phyloP scores from a whole-genome alignment of 345 rosid genomes.

The Eucalyptus cladocalyx region DNA sequence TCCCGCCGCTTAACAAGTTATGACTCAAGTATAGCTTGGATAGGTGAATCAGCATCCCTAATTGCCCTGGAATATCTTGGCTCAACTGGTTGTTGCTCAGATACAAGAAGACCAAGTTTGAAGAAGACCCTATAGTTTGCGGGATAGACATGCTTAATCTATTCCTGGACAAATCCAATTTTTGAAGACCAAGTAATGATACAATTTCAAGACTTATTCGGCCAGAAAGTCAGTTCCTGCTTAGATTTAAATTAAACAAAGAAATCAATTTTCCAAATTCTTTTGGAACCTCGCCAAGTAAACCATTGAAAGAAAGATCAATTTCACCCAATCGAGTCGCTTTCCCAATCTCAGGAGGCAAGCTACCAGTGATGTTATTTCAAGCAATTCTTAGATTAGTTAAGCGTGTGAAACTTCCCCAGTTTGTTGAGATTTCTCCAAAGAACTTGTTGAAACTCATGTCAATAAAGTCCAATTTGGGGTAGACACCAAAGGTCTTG shows the following conservation, averaged over 20 bases:
- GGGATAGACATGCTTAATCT: background rate
- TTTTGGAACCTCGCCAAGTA: background rate
- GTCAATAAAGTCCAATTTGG: background rate
- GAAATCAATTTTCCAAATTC: background rate
- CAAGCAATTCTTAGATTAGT: background rate
- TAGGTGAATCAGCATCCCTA: no score
- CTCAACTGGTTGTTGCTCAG: constrained; percentile 15
- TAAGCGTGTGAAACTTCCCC: constrained; percentile 2
- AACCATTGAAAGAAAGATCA: background rate
- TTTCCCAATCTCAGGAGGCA: constrained; percentile 14
- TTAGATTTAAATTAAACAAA: background rate
- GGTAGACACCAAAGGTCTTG: constrained; percentile 1
- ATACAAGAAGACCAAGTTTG: constrained; percentile 2
- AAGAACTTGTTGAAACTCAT: constrained; percentile 10
- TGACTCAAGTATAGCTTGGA: no score
- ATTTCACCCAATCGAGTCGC: background rate
- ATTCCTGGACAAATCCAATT: constrained; percentile 15
- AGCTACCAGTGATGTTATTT: constrained; percentile 6
- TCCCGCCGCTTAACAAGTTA: no score
- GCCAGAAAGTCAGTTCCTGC: background rate
- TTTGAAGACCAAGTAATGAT: background rate
- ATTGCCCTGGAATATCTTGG: background rate
- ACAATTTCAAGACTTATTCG: constrained; percentile 8
- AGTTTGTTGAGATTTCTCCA: constrained; percentile 10
- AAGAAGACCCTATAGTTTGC: background rate